Conservation (phyloP, 768 basidiomycete species). For the Coprinopsis sp. region DNA sequence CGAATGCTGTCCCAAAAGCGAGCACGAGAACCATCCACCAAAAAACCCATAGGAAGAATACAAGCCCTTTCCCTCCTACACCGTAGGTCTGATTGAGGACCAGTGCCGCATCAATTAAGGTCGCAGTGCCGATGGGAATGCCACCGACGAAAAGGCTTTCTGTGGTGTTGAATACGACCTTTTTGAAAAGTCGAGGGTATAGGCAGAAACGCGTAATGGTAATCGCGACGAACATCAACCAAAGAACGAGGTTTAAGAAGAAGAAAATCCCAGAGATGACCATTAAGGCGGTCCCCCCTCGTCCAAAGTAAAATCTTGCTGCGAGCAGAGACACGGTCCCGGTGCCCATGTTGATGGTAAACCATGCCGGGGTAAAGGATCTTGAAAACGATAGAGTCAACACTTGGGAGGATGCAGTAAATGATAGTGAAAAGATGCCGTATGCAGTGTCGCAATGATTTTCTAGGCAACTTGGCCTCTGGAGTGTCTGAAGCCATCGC, state of each 20-base stretch:
- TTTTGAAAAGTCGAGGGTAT: conserved; percentile 40
- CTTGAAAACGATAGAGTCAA: conserved; percentile 5
- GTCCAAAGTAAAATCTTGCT: conserved; percentile 51
- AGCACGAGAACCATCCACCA: conserved; percentile 66
- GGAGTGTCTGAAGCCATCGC: not conserved
- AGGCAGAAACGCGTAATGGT: conserved; percentile 46
- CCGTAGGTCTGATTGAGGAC: conserved; percentile 38
- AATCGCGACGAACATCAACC: conserved; percentile 41
- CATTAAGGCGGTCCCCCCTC: conserved; percentile 30
- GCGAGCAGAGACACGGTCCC: conserved; percentile 52
- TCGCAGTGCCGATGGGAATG: conserved; percentile 56
- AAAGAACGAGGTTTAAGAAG: conserved; percentile 53
- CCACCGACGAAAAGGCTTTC: conserved; percentile 40
- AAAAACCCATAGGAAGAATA: conserved; percentile 53
- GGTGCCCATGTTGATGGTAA: conserved; percentile 29
- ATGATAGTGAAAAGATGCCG: conserved; percentile 3
- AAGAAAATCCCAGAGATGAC: conserved; percentile 38
- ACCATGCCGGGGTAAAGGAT: conserved; percentile 16
- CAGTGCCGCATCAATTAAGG: conserved; percentile 49
- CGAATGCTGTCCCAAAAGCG: conserved; percentile 27
- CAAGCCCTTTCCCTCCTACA: conserved; percentile 47
- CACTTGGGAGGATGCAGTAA: not conserved
- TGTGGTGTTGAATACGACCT: conserved; percentile 40
- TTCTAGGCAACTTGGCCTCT: not conserved
- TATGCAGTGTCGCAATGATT: conserved; percentile 10